Evolutionary conservation across 768 basidiomycete species (phyloP), one percentile per base, ranked within the genome.

Genomic region (Mycena leptocephala): DNA sequence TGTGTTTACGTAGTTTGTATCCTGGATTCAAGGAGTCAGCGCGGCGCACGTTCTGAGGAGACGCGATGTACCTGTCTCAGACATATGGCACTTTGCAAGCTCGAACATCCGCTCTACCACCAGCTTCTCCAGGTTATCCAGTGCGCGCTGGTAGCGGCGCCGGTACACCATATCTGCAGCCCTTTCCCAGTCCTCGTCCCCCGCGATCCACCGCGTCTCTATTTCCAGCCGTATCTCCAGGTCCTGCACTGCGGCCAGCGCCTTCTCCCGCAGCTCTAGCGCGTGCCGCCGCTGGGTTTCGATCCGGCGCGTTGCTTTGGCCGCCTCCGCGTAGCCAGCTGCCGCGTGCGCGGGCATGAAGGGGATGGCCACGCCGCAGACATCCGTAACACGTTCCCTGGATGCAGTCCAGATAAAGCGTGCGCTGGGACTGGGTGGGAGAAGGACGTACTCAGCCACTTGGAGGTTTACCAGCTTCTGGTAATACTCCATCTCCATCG

Each of bases 1-100:
- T 79, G 26, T 81, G 78, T 24, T 64, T 75, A 3, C 72, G 63
- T 0, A 81, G 33, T 43, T 77, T 77, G 51, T 81, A 81, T 10
- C 79, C 79, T 79, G 33, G 20, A 10, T n/a, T n/a, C n/a, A 14
- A n/a, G 20, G 8, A 32, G 18, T 32, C 20, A 32, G 20, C 22
- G 7, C 8, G n/a, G n/a, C n/a, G n/a, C n/a, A 3, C 13, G 9
- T 11, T 13, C 26, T 1, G 9, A 2, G 20, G 1, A 28, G 26
- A 5, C n/a, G 2, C 2, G 18, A n/a, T 32, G 4, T 33, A 64
- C 48, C 65, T 14, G 59, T 68, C 9, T 30, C 55, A 1, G 53
- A 64, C 51, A 66, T 48, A 59, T 78, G 72, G 53, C 78, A 64
- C 61, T 68, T 65, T 6, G 68, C 59, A 1, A 56, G 28, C 24